phyloP scores from a whole-genome alignment of 257 asterid genomes.

The Anisodus tanguticus region DNA sequence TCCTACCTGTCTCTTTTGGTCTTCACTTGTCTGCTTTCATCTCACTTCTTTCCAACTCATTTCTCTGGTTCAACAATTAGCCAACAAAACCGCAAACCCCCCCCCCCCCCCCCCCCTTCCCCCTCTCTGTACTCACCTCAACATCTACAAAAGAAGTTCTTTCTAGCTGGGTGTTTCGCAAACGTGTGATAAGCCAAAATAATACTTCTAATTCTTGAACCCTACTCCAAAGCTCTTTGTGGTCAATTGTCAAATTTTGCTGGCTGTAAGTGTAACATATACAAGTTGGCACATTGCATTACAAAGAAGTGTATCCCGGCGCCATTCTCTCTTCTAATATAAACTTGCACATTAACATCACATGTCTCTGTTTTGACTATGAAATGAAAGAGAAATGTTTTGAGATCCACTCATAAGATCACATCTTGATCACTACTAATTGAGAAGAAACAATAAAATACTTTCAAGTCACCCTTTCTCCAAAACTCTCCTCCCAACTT shows the following conservation, averaged over 20 bases:
- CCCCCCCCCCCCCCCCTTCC: background rate
- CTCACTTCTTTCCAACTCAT: background rate
- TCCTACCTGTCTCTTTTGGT: background rate
- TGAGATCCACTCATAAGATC: constrained; percentile 3
- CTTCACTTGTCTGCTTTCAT: background rate
- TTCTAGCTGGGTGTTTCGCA: too few species aligned
- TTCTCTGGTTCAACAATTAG: background rate
- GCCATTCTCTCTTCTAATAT: constrained; percentile 1
- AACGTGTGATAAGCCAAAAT: too few species aligned
- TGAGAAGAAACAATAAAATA: background rate
- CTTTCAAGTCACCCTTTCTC: background rate
- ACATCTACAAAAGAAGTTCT: too few species aligned
- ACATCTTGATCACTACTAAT: constrained; percentile 8
- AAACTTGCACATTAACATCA: background rate
- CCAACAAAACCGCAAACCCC: background rate
- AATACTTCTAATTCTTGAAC: too few species aligned
- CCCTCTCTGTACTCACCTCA: too few species aligned
- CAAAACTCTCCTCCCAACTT: background rate
- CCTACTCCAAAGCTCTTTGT: too few species aligned
- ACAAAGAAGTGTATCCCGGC: background rate
- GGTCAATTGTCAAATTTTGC: background rate
- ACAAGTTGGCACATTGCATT: background rate
- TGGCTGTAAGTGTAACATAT: too few species aligned
- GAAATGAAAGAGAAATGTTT: background rate
- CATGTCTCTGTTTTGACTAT: background rate